Conservation (phyloP, 1,284 basidiomycete species). For the Vanrija sp. region DNA sequence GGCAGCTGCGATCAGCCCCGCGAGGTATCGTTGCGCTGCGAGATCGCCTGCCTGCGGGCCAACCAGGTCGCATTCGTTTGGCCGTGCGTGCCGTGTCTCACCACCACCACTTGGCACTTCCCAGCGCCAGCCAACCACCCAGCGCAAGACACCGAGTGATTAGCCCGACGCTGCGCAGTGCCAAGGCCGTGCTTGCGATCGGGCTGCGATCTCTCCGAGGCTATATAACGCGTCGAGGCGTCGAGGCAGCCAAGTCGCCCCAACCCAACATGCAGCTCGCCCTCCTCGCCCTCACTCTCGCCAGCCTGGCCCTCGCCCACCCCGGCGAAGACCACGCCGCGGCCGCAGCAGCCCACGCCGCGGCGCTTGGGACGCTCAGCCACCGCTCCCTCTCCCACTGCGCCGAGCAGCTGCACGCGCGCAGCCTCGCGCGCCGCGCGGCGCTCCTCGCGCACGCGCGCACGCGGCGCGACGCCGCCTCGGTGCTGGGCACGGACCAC, state of each 20-base stretch:
- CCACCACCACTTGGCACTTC: no score
- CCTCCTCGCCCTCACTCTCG: not conserved
- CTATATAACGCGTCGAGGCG: no score
- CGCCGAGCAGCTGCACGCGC: conserved; percentile 1
- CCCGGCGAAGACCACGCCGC: conserved; percentile 12
- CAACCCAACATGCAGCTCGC: not conserved
- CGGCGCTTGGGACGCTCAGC: conserved; percentile 2
- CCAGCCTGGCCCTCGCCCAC: conserved; percentile 1
- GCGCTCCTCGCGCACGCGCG: not conserved
- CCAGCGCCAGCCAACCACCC: no score
- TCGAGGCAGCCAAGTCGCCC: not conserved
- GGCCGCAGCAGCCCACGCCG: conserved; percentile 8
- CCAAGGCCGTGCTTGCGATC: no score
- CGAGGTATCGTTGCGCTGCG: no score
- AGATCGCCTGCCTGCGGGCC: no score
- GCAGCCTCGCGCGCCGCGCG: conserved; percentile 5
- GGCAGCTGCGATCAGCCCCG: no score
- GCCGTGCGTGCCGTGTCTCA: no score
- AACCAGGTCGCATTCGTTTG: no score
- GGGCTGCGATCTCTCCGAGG: no score
- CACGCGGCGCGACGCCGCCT: conserved; percentile 1
- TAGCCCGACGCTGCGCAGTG: no score
- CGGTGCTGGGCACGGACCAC: conserved; percentile 5
- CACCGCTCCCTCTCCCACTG: conserved; percentile 13
- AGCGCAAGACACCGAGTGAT: no score